Conservation (phyloP, 2,329 filamentous ascomycete genomes). For the Trichophyton schoenleinii region DNA sequence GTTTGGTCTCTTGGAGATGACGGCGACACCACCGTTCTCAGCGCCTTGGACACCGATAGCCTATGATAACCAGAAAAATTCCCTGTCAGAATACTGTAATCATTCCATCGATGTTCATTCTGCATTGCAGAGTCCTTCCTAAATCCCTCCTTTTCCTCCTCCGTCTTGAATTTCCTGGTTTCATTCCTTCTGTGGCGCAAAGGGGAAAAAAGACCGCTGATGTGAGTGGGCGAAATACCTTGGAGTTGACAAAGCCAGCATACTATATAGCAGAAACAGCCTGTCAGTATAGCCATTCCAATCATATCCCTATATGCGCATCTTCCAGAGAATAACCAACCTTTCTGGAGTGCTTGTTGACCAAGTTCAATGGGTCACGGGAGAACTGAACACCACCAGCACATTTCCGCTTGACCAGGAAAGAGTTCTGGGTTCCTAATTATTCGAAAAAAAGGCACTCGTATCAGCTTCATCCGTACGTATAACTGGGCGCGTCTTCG, state of each 20-base stretch:
- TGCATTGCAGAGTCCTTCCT: not conserved
- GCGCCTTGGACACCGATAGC: slow-evolving; percentile 66
- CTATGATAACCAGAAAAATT: slow-evolving; percentile 33
- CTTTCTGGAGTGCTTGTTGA: slow-evolving; percentile 85
- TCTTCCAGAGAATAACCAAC: slow-evolving; percentile 34
- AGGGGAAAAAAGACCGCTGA: not conserved
- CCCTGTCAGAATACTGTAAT: not conserved
- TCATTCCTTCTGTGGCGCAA: not conserved
- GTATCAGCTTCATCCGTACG: not conserved
- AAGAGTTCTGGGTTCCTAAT: slow-evolving; percentile 75
- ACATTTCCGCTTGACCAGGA: slow-evolving; percentile 76
- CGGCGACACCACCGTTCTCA: slow-evolving; percentile 66
- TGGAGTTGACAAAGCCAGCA: slow-evolving; percentile 84
- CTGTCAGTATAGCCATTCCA: slow-evolving; percentile 14
- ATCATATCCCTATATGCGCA: not conserved
- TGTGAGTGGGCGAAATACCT: slow-evolving; percentile 46
- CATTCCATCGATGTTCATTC: not conserved
- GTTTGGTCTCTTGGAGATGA: slow-evolving; percentile 74
- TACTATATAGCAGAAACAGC: slow-evolving; percentile 48
- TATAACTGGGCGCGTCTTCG: not conserved
- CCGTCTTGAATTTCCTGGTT: not conserved
- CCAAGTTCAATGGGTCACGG: slow-evolving; percentile 84
- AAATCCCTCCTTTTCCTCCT: not conserved
- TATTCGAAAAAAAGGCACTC: not conserved
- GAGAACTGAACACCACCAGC: slow-evolving; percentile 80